These are phyloP conservation scores for Schrenkiella parvula DNA, from an alignment of 345 rosid species.

Conservation along the genomic window DNA sequence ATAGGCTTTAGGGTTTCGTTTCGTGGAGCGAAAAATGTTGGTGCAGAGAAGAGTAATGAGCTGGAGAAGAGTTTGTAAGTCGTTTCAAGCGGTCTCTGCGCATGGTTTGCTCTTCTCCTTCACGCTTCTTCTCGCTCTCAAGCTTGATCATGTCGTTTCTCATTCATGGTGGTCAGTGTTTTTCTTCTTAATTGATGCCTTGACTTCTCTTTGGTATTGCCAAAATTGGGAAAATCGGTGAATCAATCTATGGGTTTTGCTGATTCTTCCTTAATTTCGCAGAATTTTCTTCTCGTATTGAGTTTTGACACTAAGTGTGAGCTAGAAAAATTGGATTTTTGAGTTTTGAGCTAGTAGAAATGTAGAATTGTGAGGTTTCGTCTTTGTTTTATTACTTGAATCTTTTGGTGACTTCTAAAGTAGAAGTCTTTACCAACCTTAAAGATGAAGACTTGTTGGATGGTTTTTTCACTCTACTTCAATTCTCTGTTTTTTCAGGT, in stretches of 20 bases:
- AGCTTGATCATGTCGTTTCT: conserved; percentile 56
- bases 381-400: not conserved
- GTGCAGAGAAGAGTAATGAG: conserved; percentile 58
- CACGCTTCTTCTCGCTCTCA: conserved; percentile 71
- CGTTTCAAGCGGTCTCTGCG: conserved; percentile 59
- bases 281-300: not conserved
- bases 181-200: not conserved
- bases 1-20: conserved; percentile 17
- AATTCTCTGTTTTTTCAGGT: conserved; percentile 40
- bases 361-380: not conserved
- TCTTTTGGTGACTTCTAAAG: not conserved
- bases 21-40: conserved; percentile 33
- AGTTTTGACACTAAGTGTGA: not conserved
- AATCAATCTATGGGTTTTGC: not conserved
- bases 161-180: conserved; percentile 74
- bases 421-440: not conserved
- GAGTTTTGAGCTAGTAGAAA: not conserved
- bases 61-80: conserved; percentile 74
- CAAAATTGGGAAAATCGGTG: not conserved
- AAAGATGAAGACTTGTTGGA: not conserved
- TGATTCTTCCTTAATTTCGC: not conserved
- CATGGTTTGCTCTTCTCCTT: conserved; percentile 72
- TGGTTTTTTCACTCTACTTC: not conserved
- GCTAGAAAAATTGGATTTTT: not conserved
- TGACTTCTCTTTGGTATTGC: conserved; percentile 18